Evolutionary conservation across 768 basidiomycete genomes (phyloP).

Genomic region (Mycena leptocephala): DNA sequence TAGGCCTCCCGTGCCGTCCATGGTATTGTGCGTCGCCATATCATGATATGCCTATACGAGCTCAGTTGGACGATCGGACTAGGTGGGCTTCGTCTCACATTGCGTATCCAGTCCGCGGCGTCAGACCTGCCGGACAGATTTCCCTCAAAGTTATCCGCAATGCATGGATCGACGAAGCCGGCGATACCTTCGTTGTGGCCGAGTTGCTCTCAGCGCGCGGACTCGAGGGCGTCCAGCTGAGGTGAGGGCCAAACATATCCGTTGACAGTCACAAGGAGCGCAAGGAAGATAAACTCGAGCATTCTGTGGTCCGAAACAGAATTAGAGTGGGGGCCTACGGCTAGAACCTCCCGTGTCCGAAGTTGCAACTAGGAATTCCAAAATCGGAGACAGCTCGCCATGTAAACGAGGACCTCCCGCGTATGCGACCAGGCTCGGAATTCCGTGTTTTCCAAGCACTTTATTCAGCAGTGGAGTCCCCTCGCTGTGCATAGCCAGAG

Average conservation of each 20-base stretch:
- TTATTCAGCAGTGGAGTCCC: slow-evolving; percentile 10
- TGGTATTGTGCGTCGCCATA: neutral
- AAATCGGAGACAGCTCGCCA: slow-evolving; percentile 6
- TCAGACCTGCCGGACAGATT: neutral
- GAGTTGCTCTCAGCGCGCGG: neutral
- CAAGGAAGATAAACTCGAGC: slow-evolving; percentile 15
- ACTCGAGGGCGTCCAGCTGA: neutral
- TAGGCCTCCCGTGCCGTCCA: neutral
- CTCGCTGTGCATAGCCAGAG: slow-evolving; percentile 12
- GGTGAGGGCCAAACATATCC: neutral
- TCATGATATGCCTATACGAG: neutral
- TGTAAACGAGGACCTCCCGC: slow-evolving; percentile 10
- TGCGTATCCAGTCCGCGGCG: neutral
- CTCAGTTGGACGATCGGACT: neutral
- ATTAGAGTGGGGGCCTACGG: neutral
- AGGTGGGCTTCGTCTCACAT: neutral
- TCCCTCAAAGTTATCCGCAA: neutral
- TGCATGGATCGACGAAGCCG: neutral
- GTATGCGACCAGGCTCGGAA: slow-evolving; percentile 1
- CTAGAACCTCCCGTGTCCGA: slow-evolving; percentile 13
- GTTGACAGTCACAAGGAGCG: slow-evolving; percentile 1
- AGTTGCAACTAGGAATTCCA: neutral
- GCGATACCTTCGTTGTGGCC: neutral
- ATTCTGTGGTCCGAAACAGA: slow-evolving; percentile 4
- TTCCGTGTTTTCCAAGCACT: slow-evolving; percentile 13